Base-by-base conservation (phyloP, 2,329 filamentous ascomycete species). In the Penicillium sp. region DNA sequence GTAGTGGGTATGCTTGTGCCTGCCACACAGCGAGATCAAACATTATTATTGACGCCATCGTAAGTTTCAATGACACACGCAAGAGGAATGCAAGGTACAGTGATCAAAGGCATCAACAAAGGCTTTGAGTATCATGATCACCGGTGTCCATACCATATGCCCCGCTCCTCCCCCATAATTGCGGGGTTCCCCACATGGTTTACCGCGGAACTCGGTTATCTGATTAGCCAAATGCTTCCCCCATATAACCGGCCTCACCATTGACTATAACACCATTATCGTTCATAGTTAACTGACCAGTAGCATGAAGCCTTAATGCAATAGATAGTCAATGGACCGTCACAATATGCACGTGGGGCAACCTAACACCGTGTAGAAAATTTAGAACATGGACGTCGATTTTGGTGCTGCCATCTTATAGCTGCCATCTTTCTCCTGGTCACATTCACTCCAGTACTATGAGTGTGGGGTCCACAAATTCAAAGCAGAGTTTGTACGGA, bases 401-500 rank as follows among this genome's bases (percentile, higher is more conserved):
- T 67, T 51, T 66, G 64, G 63, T 65, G 60, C 39, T 63, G 59
- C 24, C 67, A 67, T 47, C 35, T 64, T 2, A 27, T 68, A 1
- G 64, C 39, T 5, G 44, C 11, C 9, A 55, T 66, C 29, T 51
- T 69, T 14, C 64, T 69, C 27, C 53, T 67, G n/a, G 63, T 62
- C 1, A 67, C 66, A 9, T 65, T 67, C 14, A 45, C 67, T 9
- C 66, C 67, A n/a, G 48, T 69, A 1, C 63, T 69, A 64, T 69
- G 57, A 53, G 58, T 33, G 26, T 11, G 11, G 11, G 29, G 29
- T 14, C 29, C 5, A 31, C 1, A 14, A 11, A 2, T 31, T 31
- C 11, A 31, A 31, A 48, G 69, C 70, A 0, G 74, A 81, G 51
- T 71, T 81, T 2, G 52, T 75, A 5, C 62, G 62, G 1, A 78